Evolutionary conservation across 305 asterid genomes (phyloP).

Genomic region (Fraxinus angustifolia): DNA sequence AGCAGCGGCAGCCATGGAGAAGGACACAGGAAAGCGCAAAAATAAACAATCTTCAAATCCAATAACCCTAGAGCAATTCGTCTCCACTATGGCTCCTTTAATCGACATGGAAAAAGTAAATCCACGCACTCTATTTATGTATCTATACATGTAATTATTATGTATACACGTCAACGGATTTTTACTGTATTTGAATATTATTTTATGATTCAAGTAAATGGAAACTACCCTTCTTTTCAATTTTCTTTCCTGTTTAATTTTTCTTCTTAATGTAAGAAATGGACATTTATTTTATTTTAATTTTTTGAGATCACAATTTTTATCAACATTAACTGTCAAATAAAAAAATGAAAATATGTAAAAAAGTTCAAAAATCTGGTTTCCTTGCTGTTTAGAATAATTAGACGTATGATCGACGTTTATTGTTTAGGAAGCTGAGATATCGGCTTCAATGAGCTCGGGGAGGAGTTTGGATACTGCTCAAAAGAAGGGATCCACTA

Average conservation of each 20-base stretch:
- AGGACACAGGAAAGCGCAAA: constrained; percentile 42
- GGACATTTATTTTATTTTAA: not conserved
- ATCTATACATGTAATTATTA: not conserved
- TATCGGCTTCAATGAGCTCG: constrained; percentile 69
- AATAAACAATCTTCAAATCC: constrained; percentile 28
- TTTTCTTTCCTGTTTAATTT: not conserved
- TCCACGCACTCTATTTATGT: constrained; percentile 1
- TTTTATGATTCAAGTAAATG: constrained; percentile 10
- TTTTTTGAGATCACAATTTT: not conserved
- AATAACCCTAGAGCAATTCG: constrained; percentile 76
- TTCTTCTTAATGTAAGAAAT: not conserved
- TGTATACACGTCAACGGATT: not conserved
- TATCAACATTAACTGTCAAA: not conserved
- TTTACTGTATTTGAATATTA: not conserved
- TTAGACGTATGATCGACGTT: not conserved
- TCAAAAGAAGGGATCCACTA: constrained; percentile 83
- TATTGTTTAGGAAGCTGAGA: constrained; percentile 77
- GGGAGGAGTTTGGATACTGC: constrained; percentile 86
- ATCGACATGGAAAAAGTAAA: constrained; percentile 85
- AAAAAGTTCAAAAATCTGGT: not conserved
- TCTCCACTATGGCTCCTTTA: constrained; percentile 81
- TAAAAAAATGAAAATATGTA: not conserved
- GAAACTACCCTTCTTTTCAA: not conserved
- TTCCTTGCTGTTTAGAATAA: not conserved
- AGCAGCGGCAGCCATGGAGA: constrained; percentile 52